Evolutionary conservation across 192 early-diverging fungal species (phyloP).

Genomic region (Backusella tarrabulga): DNA sequence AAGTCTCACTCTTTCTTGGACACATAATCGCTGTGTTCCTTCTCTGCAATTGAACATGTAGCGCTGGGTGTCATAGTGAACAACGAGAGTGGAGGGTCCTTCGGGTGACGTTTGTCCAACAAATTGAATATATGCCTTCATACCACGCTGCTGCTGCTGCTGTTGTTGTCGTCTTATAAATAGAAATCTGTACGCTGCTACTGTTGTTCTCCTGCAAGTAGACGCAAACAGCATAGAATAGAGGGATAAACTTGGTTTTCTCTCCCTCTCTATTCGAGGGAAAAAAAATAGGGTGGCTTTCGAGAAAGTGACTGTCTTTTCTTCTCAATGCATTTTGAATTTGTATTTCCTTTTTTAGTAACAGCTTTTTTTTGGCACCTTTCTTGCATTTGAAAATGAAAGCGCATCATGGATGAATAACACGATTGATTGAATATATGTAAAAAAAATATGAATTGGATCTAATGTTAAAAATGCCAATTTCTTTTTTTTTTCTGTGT

Average conservation of each 20-base stretch:
- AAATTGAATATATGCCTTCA: conserved; percentile 54
- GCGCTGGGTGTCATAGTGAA: conserved; percentile 71
- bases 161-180: not conserved
- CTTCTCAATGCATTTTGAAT: not conserved
- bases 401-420: no score
- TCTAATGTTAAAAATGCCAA: no score
- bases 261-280: not conserved
- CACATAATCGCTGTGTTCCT: conserved; percentile 82
- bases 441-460: no score
- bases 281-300: not conserved
- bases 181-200: not conserved
- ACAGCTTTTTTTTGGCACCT: no score
- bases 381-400: no score
- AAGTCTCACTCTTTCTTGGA: conserved; percentile 73
- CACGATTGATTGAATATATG: no score
- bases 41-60: conserved; percentile 96
- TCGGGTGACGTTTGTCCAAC: conserved; percentile 47
- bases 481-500: no score
- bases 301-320: not conserved
- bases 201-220: not conserved
- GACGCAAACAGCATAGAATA: not conserved
- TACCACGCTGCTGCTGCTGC: conserved; percentile 25
- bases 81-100: conserved; percentile 64
- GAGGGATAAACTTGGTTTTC: not conserved
- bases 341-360: no score